Evolutionary conservation across 768 basidiomycete genomes (phyloP), one percentile per base, ranked within the genome.

Genomic region (Naganishia vishniacii): DNA sequence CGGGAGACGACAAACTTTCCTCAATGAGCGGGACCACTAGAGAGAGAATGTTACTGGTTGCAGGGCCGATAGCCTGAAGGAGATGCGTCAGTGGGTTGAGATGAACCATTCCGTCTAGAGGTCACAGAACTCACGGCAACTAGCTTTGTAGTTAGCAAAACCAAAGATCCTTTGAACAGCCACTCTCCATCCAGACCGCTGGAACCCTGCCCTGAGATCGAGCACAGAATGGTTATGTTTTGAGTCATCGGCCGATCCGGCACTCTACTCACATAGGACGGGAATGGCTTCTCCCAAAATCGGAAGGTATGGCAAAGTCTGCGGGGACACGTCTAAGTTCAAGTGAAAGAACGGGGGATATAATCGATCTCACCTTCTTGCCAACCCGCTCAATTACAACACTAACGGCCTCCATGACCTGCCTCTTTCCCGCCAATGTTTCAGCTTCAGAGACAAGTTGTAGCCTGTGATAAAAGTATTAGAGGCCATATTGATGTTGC

Each of bases 141-240:
- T 3, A 77, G 66, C 37, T 74, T 75, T 5, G 72, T 70, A 2
- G 74, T 72, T 34, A 77, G 65, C 4, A 72, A 68, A 3, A 77
- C 75, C 15, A 77, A 48, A 16, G 74, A 75, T 1, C 74, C 71
- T 48, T 77, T 77, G 72, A 77, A 77, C 13, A 77, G 67, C 75
- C 75, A 77, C 65, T 77, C 75, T 8, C 75, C 75, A 44, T 77
- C 75, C 3, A 77, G 65, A 11, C 69, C 70, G 5, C 61, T 62
- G 7, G 75, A 68, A 7, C 69, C 67, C 59, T 73, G 70, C 75
- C 75, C 73, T 71, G 45, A 41, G 20, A 28, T 16, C 11, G 28
- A n/a, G 16, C 9, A 16, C 37, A 47, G 28, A 6, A 1, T 42
- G 16, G 40, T 16, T 63, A 16, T 23, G 20, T 48, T 23, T 26